phyloP scores from a whole-genome alignment of 495 filamentous ascomycete genomes.

The Neurospora sp. region DNA sequence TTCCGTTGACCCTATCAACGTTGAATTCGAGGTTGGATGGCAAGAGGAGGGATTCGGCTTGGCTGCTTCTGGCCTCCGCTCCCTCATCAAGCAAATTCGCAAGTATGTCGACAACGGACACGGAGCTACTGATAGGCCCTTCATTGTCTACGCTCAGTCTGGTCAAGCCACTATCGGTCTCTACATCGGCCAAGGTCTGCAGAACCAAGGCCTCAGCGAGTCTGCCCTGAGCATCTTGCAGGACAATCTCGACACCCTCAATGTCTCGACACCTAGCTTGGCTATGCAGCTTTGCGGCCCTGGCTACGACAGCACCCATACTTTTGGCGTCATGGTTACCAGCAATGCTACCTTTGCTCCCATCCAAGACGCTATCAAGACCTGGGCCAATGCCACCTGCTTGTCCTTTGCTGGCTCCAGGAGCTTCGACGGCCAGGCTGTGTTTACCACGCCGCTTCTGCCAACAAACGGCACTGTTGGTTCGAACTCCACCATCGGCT shows the following conservation, averaged over 20 bases:
- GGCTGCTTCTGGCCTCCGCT: background rate
- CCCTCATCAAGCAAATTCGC: slow-evolving; percentile 2
- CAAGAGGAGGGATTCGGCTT: background rate
- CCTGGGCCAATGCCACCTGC: slow-evolving; percentile 27
- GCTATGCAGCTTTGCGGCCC: slow-evolving; percentile 30
- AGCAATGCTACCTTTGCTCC: slow-evolving; percentile 23
- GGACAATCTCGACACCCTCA: slow-evolving; percentile 10
- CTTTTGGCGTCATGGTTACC: slow-evolving; percentile 24
- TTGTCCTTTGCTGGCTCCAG: slow-evolving; percentile 13
- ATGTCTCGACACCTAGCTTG: slow-evolving; percentile 8
- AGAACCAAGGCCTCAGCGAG: slow-evolving; percentile 14
- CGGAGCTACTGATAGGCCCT: background rate
- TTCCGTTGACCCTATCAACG: background rate
- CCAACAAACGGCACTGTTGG: background rate
- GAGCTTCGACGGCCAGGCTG: slow-evolving; percentile 11
- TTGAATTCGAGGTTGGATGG: slow-evolving; percentile 5
- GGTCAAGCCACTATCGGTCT: slow-evolving; percentile 5
- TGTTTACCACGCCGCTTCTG: slow-evolving; percentile 9
- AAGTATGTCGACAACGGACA: slow-evolving; percentile 4
- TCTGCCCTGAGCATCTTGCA: slow-evolving; percentile 14
- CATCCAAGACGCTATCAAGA: slow-evolving; percentile 23
- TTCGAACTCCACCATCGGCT: background rate
- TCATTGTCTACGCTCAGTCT: slow-evolving; percentile 7
- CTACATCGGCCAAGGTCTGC: slow-evolving; percentile 17
- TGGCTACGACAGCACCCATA: slow-evolving; percentile 15